A percentile compares a stretch with the other conserved stretches of the same genome.
Evolutionary conservation across 1,139 yeast genomes (phyloP).

Genomic region (Candida sanyaensis): DNA sequence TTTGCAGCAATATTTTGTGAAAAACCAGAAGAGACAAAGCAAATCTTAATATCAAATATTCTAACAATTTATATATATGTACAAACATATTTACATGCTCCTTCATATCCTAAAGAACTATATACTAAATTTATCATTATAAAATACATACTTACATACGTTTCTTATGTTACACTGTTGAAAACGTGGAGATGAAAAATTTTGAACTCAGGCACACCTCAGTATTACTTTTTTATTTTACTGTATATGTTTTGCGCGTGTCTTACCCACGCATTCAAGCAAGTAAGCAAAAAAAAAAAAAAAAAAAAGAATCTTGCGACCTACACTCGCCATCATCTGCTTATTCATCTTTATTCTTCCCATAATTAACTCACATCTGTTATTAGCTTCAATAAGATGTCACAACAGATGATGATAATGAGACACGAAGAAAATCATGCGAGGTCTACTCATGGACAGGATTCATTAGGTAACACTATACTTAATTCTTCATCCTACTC

Average conservation of each 20-base stretch:
- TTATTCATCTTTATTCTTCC: background rate
- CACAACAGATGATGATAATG: background rate
- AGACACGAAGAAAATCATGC: conserved; percentile 4
- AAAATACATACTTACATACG: too few species aligned
- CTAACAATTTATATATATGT: too few species aligned
- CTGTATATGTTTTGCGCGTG: too few species aligned
- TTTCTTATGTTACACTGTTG: too few species aligned
- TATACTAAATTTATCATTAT: too few species aligned
- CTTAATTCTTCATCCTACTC: background rate
- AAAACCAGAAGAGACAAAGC: background rate
- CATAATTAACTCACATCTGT: background rate
- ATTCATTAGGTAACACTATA: conserved; percentile 21
- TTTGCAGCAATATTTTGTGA: background rate
- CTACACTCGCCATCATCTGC: background rate
- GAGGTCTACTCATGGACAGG: conserved; percentile 11
- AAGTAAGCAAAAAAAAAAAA: conserved; percentile 1
- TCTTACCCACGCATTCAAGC: background rate
- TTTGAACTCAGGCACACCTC: too few species aligned
- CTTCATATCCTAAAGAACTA: too few species aligned
- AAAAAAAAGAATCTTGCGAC: background rate
- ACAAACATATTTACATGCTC: too few species aligned
- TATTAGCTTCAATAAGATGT: background rate
- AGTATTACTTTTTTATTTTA: too few species aligned
- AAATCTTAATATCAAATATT: too few species aligned
- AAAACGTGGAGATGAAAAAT: background rate